phyloP scores from a whole-genome alignment of 1,139 yeast genomes.

The Magnusiomyces paraingens region DNA sequence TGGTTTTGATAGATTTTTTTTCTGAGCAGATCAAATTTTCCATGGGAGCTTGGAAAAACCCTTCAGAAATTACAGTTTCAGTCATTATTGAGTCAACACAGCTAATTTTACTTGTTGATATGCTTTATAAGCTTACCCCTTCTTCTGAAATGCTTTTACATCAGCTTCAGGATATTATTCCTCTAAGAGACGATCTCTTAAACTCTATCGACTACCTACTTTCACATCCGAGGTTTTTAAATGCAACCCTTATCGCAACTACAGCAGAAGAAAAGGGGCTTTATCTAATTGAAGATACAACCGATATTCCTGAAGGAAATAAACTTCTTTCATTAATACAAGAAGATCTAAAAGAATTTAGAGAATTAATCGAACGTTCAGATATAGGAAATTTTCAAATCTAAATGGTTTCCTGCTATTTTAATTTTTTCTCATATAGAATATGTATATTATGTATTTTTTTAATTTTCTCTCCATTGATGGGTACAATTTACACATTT shows the following conservation, averaged over 20 bases:
- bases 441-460: neutral
- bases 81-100: conserved; percentile 75
- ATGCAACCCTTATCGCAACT: conserved; percentile 60
- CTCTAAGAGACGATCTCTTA: conserved; percentile 38
- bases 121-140: conserved; percentile 40
- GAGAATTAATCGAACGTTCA: conserved; percentile 17
- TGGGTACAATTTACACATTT: conserved; percentile 86
- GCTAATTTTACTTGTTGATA: conserved; percentile 57
- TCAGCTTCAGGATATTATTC: conserved; percentile 1
- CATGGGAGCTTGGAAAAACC: conserved; percentile 63
- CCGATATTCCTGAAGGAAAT: conserved; percentile 17
- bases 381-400: neutral
- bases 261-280: conserved; percentile 57
- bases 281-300: conserved; percentile 28
- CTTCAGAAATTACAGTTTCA: conserved; percentile 56
- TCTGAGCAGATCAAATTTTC: conserved; percentile 57
- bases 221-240: conserved; percentile 79
- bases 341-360: conserved; percentile 25
- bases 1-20: conserved; percentile 58
- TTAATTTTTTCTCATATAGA: neutral
- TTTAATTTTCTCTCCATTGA: conserved; percentile 92
- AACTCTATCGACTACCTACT: conserved; percentile 61
- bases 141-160: conserved; percentile 5
- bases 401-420: neutral
- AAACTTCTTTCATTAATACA: conserved; percentile 21